Base-by-base conservation (phyloP, 1,284 basidiomycete genomes). In the Meira miltonrushii region DNA sequence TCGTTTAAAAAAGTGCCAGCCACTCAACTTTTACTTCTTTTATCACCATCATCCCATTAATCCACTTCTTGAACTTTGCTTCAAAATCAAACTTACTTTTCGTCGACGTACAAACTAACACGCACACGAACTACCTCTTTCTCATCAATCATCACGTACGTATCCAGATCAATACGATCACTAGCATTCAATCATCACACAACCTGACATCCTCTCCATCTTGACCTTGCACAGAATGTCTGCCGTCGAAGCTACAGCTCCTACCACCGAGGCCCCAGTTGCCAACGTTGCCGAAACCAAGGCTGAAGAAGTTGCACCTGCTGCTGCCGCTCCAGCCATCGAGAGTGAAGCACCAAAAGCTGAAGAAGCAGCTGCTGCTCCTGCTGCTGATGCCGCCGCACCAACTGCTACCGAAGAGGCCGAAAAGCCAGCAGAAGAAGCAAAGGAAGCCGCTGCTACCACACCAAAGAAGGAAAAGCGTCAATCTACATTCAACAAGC, bases 381-480 rank as follows among this genome's bases (percentile, higher is more conserved):
- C 13, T n/a, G 39, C 13, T 8, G 11, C 9, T 12, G 54, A n/a
- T 13, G 43, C 54, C 44, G 43, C 47, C 54, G n/a, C 39, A 8
- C 51, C n/a, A n/a, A 53, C 55, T 33, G 46, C 56, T 39, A 55
- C 56, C 43, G 28, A 49, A 21, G 44, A 61, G 51, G 48, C 58
- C 15, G 57, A 58, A 33, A 51, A 55, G 38, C 43, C 55, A 17
- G 47, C 33, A 46, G 66, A 61, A 44, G 64, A 64, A 52, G 58
- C 59, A n/a, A 41, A 57, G 55, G 41, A 53, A 41, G 28, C 13
- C 19, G 23, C 48, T 19, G 28, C 54, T 46, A 39, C 40, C 19
- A 48, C 66, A 23, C 69, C 68, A 58, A 71, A 71, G 69, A 71
- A 71, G 69, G 69, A 71, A 65, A 71, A 71, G 69, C 69, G 69